phyloP scores from a whole-genome alignment of 495 filamentous ascomycete species.

The Sabuloglossum arenarium region DNA sequence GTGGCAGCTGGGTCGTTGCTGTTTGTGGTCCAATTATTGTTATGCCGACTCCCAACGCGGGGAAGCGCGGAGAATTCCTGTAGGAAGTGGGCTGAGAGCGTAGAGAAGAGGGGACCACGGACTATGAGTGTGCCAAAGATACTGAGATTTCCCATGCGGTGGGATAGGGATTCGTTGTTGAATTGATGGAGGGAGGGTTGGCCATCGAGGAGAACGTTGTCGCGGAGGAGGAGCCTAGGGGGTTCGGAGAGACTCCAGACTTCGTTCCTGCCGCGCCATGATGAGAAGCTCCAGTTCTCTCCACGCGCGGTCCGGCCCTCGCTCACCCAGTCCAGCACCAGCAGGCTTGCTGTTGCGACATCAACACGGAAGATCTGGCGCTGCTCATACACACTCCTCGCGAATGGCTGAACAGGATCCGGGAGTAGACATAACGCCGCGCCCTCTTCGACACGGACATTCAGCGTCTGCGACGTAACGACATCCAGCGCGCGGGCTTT shows the following conservation, averaged over 20 bases:
- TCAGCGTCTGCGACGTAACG: conserved; percentile 47
- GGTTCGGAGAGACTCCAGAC: conserved; percentile 34
- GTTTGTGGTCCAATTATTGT: conserved; percentile 25
- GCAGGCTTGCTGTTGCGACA: conserved; percentile 36
- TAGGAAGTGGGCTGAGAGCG: conserved; percentile 47
- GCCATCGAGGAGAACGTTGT: conserved; percentile 56
- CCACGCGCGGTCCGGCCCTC: conserved; percentile 69
- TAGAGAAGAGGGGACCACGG: conserved; percentile 46
- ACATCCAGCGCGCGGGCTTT: conserved; percentile 36
- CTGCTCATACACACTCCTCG: conserved; percentile 60
- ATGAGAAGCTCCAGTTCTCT: conserved; percentile 68
- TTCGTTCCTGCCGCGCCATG: conserved; percentile 71
- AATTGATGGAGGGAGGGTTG: conserved; percentile 11
- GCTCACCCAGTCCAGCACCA: conserved; percentile 81
- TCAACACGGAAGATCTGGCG: conserved; percentile 53
- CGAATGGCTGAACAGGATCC: conserved; percentile 82
- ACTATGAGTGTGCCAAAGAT: conserved; percentile 72
- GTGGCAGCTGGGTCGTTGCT: conserved; percentile 12
- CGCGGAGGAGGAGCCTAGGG: conserved; percentile 51
- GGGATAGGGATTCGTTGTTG: conserved; percentile 21
- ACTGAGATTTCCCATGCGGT: conserved; percentile 41
- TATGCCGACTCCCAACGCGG: conserved; percentile 67
- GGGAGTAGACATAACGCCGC: conserved; percentile 78
- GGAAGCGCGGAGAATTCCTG: conserved; percentile 55
- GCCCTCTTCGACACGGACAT: conserved; percentile 34